These are phyloP conservation scores for Entomortierella beljakovae DNA, from an alignment of 192 early-diverging fungal genomes.

Conservation along the genomic window DNA sequence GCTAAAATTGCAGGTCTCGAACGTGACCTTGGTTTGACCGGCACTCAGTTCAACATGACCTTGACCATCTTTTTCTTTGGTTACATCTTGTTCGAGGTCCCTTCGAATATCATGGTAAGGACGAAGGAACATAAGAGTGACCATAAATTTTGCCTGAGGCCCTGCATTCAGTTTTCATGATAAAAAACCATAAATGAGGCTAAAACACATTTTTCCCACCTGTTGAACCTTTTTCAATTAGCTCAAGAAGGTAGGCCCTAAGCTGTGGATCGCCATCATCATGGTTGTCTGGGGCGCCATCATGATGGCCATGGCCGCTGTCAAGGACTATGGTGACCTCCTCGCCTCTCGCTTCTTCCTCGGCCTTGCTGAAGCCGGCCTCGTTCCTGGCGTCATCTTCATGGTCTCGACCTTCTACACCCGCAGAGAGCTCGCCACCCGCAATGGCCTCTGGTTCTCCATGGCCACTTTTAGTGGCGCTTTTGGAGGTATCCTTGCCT, in stretches of 20 bases:
- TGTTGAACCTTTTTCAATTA: no score
- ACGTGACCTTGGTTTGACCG: slow-evolving; percentile 55
- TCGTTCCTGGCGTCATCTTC: slow-evolving; percentile 67
- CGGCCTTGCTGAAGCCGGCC: slow-evolving; percentile 65
- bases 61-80: slow-evolving; percentile 76
- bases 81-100: slow-evolving; percentile 73
- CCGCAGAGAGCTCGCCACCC: slow-evolving; percentile 60
- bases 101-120: slow-evolving; percentile 78
- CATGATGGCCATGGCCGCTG: slow-evolving; percentile 60
- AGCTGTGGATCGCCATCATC: slow-evolving; percentile 63
- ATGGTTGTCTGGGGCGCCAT: slow-evolving; percentile 66
- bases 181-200: no score
- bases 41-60: slow-evolving; percentile 65
- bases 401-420: slow-evolving; percentile 66
- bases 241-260: slow-evolving; percentile 65
- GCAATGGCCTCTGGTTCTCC: slow-evolving; percentile 64
- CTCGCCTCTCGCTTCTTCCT: slow-evolving; percentile 66
- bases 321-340: slow-evolving; percentile 49
- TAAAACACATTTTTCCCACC: no score
- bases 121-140: no score
- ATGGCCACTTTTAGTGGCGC: slow-evolving; percentile 62
- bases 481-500: slow-evolving; percentile 73
- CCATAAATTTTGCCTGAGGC: no score
- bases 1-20: slow-evolving; percentile 66
- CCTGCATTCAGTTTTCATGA: no score